Evolutionary conservation across 495 filamentous ascomycete species (phyloP).

Genomic region (Neurospora sp.): DNA sequence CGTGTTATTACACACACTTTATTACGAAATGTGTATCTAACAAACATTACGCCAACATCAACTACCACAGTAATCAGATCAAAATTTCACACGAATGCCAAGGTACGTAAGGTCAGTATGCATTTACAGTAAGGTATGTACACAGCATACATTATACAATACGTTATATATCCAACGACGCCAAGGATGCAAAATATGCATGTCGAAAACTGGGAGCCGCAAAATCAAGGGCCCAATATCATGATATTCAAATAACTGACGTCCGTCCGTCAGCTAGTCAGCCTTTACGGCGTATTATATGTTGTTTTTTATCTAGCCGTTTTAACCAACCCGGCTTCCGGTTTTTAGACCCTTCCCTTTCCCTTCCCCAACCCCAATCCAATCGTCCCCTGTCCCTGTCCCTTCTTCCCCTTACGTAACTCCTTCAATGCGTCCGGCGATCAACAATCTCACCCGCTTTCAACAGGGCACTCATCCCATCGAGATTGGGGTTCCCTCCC

Average conservation of each 20-base stretch:
- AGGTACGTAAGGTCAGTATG: too few relatives aligned
- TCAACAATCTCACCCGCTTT: conserved; percentile 45
- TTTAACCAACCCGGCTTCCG: neutral
- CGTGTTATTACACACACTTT: too few relatives aligned
- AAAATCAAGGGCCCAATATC: neutral
- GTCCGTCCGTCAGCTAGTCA: neutral
- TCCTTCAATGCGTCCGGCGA: conserved; percentile 20
- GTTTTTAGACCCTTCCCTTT: neutral
- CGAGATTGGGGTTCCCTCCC: conserved; percentile 14
- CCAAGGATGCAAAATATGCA: neutral
- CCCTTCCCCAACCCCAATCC: neutral
- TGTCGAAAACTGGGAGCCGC: neutral
- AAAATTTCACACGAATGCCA: too few relatives aligned
- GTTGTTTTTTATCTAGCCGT: neutral
- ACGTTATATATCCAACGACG: neutral
- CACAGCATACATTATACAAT: too few relatives aligned
- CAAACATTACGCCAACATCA: too few relatives aligned
- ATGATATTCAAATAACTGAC: neutral
- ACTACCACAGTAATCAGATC: too few relatives aligned
- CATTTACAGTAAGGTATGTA: too few relatives aligned
- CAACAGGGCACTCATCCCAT: conserved; percentile 44
- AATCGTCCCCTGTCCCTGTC: conserved; percentile 5
- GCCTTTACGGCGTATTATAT: neutral
- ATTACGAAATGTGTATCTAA: too few relatives aligned
- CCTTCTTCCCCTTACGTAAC: conserved; percentile 4